phyloP scores from a whole-genome alignment of 1,139 yeast species.

The Chernovozyma aurita region DNA sequence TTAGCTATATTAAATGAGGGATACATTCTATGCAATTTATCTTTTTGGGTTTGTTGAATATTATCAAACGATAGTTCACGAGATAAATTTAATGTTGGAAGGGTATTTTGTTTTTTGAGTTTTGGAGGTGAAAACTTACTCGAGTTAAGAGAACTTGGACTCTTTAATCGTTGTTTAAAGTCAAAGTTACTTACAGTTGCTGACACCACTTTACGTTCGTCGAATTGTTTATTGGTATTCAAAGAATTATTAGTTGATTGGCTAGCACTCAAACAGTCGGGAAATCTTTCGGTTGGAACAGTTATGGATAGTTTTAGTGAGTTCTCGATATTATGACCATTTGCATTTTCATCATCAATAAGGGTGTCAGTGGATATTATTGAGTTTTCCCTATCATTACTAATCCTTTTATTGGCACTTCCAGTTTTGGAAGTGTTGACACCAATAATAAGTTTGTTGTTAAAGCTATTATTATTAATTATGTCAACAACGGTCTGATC shows the following conservation, averaged over 20 bases:
- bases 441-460: neutral
- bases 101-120: slow-evolving; percentile 6
- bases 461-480: neutral
- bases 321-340: slow-evolving; percentile 5
- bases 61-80: slow-evolving; percentile 7
- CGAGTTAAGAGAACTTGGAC: too few relatives aligned
- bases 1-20: slow-evolving; percentile 1
- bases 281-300: slow-evolving; percentile 1
- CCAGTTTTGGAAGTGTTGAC: too few relatives aligned
- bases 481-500: slow-evolving; percentile 14
- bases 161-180: neutral
- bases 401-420: neutral
- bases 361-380: slow-evolving; percentile 22
- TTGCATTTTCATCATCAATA: slow-evolving; percentile 16
- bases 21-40: slow-evolving; percentile 10
- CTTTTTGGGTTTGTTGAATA: slow-evolving; percentile 9
- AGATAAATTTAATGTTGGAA: slow-evolving; percentile 5
- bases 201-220: slow-evolving; percentile 7
- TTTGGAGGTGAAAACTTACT: slow-evolving; percentile 2
- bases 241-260: neutral
- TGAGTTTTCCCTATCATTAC: slow-evolving; percentile 13
- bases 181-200: slow-evolving; percentile 7
- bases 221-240: neutral
- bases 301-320: slow-evolving; percentile 11
- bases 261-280: neutral